phyloP scores from a whole-genome alignment of 176 grass and related monocot genomes.

The Hyparrhenia diplandra region DNA sequence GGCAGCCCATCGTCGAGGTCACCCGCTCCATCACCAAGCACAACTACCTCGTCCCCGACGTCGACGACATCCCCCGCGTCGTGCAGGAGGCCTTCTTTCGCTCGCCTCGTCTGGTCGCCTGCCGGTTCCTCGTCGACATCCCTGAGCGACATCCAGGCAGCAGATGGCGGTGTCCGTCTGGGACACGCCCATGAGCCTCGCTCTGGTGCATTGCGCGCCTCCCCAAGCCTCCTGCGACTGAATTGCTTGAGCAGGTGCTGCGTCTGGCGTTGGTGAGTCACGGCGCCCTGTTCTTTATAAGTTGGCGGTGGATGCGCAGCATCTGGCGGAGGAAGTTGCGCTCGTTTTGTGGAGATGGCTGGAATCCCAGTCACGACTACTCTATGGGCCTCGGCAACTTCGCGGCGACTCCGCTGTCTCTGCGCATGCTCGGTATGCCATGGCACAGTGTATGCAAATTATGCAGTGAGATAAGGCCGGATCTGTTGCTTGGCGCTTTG shows the following conservation, averaged over 20 bases:
- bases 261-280: constrained; percentile 72
- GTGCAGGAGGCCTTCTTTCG: constrained; percentile 89
- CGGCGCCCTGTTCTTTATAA: constrained; percentile 73
- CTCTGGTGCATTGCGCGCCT: constrained; percentile 74
- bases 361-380: constrained; percentile 89
- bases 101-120: constrained; percentile 69
- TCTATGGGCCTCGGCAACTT: constrained; percentile 93
- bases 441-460: constrained; percentile 90
- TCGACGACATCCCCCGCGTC: constrained; percentile 80
- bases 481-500: constrained; percentile 92
- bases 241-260: constrained; percentile 74
- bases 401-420: constrained; percentile 55
- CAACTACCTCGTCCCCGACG: constrained; percentile 78
- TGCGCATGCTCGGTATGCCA: constrained; percentile 98
- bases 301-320: constrained; percentile 83
- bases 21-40: constrained; percentile 99
- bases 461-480: constrained; percentile 88
- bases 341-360: constrained; percentile 64
- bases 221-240: constrained; percentile 55
- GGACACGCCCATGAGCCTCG: constrained; percentile 60
- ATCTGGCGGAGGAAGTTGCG: constrained; percentile 71
- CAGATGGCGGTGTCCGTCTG: constrained; percentile 70
- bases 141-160: constrained; percentile 95
- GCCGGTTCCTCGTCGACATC: constrained; percentile 86
- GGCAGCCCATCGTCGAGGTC: constrained; percentile 96